These are phyloP conservation scores for Neurospora terricola DNA, from an alignment of 495 filamentous ascomycete species.

Conservation along the genomic window DNA sequence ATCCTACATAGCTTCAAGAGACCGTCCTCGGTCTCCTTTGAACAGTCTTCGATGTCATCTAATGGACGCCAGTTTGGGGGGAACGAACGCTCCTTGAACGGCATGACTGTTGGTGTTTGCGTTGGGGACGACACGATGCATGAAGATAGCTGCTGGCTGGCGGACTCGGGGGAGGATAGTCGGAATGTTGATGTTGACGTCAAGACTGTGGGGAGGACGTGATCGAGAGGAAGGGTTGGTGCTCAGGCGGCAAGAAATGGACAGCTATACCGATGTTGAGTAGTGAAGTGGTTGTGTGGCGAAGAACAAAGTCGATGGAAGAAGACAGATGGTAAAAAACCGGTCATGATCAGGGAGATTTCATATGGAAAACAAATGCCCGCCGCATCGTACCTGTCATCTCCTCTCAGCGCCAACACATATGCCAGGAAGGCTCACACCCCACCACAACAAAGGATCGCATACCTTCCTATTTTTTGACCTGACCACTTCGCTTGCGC, in stretches of 20 bases:
- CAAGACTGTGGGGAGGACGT: background rate
- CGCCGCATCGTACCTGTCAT: background rate
- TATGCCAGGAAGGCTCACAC: background rate
- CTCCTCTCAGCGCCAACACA: background rate
- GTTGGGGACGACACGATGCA: background rate
- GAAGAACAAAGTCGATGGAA: background rate
- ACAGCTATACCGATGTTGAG: background rate
- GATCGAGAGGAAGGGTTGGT: background rate
- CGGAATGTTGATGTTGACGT: background rate
- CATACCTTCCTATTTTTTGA: background rate
- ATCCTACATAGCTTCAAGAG: background rate
- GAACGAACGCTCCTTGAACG: background rate
- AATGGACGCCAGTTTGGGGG: background rate
- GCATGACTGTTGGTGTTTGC: background rate
- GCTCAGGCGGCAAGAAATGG: background rate
- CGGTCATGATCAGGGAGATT: background rate
- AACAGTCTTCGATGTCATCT: background rate
- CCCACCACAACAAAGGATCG: background rate
- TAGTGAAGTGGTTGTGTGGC: background rate
- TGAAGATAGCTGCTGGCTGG: background rate
- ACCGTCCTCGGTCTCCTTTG: rapidly evolving
- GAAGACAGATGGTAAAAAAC: background rate
- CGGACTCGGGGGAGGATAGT: background rate
- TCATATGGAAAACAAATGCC: background rate
- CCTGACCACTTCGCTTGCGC: background rate